Percentiles rank a stretch among this genome's conserved stretches.
Conservation (phyloP, 345 rosid species). For the Salix dunnii region DNA sequence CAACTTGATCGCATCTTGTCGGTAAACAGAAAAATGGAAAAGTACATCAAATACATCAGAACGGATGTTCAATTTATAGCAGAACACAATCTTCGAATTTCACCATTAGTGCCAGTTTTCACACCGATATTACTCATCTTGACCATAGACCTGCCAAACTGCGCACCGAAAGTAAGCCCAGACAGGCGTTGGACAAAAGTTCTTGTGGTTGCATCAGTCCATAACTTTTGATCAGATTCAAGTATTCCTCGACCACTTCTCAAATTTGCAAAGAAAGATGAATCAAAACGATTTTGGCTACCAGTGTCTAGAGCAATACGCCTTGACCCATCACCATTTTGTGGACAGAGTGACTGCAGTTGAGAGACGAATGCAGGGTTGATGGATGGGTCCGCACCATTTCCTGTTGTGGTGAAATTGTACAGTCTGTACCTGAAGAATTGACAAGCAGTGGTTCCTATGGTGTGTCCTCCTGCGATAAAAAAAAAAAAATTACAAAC, state of each 20-base stretch:
- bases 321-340: slow-evolving; percentile 27
- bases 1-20: too few relatives aligned
- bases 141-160: slow-evolving; percentile 42
- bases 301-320: slow-evolving; percentile 47
- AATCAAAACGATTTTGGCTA: slow-evolving; percentile 44
- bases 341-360: slow-evolving; percentile 49
- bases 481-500: neutral
- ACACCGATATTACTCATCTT: slow-evolving; percentile 42
- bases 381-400: slow-evolving; percentile 45
- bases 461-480: slow-evolving; percentile 53
- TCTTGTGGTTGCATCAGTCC: slow-evolving; percentile 41
- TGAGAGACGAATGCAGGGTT: slow-evolving; percentile 36
- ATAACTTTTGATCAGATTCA: slow-evolving; percentile 51
- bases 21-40: too few relatives aligned
- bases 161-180: neutral
- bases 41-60: neutral
- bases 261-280: slow-evolving; percentile 45
- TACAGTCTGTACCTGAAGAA: slow-evolving; percentile 44
- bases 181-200: slow-evolving; percentile 31
- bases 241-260: slow-evolving; percentile 44
- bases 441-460: slow-evolving; percentile 56
- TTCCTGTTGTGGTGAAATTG: slow-evolving; percentile 34
- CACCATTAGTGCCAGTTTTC: slow-evolving; percentile 37
- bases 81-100: slow-evolving; percentile 41
- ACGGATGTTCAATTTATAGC: slow-evolving; percentile 19